Base-by-base conservation (phyloP, 2,329 filamentous ascomycete genomes). In the Talaromyces sp. region DNA sequence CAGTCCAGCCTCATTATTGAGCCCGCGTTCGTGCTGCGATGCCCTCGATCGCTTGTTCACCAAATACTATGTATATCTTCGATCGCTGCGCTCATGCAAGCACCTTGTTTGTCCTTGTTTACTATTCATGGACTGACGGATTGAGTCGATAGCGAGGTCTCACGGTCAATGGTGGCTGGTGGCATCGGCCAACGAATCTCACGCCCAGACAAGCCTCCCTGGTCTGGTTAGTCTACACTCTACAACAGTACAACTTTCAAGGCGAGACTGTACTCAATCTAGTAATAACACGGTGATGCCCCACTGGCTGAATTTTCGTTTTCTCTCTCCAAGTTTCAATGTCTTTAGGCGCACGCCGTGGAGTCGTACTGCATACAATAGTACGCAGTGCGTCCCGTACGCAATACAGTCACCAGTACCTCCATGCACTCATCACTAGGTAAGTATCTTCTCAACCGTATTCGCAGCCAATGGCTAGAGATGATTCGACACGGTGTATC, bases 401-500 rank as follows among this genome's bases (percentile, higher is more conserved):
- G 49, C 49, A 15, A 35, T 52, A 54, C 49, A 27, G 27, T 31
- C 4, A 31, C 27, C 27, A 56, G 19, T 56, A 11, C 33, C 11
- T 19, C 19, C 52, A 52, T 52, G 49, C 25, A 31, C 49, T 33
- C 15, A n/a, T 50, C 1, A 31, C 27, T 31, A 31, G 5, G 15
- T 41, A 17, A 8, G 25, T 31, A 50, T 50, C 47, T 50, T n/a
- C 49, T 52, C 49, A 52, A 52, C 49, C 25, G 9, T 33, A 8
- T 52, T 27, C 37, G 15, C 59, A 37, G 59, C 59, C 59, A 62
- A 62, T 62, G 13, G 45, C 25, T 35, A 11, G 47, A 41, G 33
- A 22, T 43, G 33, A 54, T 62, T 62, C 22, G 33, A 61, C 59
- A 61, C 59, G 59, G 25, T 49, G 45, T 61, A 49, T 49, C 27